phyloP scores from a whole-genome alignment of 129 eudicot species.

The Centrapalus pauciflorus region DNA sequence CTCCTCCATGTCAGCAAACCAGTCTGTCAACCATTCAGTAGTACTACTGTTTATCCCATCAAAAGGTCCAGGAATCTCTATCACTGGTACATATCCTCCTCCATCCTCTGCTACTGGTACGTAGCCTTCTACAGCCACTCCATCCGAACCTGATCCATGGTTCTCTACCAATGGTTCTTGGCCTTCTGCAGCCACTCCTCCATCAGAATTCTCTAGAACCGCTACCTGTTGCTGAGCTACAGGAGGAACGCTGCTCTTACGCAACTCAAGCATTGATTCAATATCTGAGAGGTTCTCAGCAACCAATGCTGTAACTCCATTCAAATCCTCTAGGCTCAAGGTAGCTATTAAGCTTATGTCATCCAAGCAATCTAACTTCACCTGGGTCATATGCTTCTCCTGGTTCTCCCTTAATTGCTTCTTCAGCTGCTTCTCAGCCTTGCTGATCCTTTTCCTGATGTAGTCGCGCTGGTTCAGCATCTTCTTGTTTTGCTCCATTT shows the following conservation, averaged over 20 bases:
- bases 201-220: too few relatives aligned
- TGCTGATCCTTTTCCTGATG: constrained; percentile 31
- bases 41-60: constrained; percentile 24
- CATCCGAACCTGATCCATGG: too few relatives aligned
- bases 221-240: too few relatives aligned
- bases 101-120: too few relatives aligned
- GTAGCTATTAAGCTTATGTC: constrained; percentile 42
- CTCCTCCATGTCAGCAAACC: constrained; percentile 29
- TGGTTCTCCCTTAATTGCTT: constrained; percentile 40
- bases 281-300: constrained; percentile 43
- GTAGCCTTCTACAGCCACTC: too few relatives aligned
- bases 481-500: constrained; percentile 41
- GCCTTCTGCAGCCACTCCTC: too few relatives aligned
- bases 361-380: constrained; percentile 46
- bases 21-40: constrained; percentile 35
- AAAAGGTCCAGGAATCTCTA: too few relatives aligned
- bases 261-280: constrained; percentile 23
- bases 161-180: too few relatives aligned
- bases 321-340: constrained; percentile 35
- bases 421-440: constrained; percentile 28
- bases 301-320: constrained; percentile 40
- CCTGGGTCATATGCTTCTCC: constrained; percentile 47
- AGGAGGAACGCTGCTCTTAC: constrained; percentile 21
- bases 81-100: too few relatives aligned
- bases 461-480: constrained; percentile 38